Base-by-base conservation (phyloP, 2,329 filamentous ascomycete species). In the Plenodomus biglobosus region DNA sequence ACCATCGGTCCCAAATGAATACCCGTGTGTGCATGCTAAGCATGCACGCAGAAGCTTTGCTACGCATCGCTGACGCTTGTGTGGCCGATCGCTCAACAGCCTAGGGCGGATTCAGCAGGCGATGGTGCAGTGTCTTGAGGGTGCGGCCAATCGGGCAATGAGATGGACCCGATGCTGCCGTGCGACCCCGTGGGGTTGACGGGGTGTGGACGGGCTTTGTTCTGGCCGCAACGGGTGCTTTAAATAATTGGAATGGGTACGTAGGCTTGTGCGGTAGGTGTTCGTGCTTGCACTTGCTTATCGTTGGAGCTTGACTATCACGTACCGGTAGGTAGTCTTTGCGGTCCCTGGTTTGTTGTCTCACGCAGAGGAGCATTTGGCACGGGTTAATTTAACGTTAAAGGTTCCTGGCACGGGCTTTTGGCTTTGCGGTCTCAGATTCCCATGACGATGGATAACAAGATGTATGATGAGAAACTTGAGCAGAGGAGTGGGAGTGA, bases 401-500 rank as follows among this genome's bases (percentile, higher is more conserved):
- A n/a, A n/a, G n/a, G n/a, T n/a, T n/a, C n/a, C n/a, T n/a, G n/a
- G n/a, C n/a, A n/a, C n/a, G n/a, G n/a, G n/a, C 18, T 21, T 8
- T 19, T 8, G 20, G 35, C 6, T 1, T 17, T 42, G 21, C 27
- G 27, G 27, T 32, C 11, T 24, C 22, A 24, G n/a, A n/a, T n/a
- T n/a, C n/a, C 17, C 18, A 27, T 16, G 32, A 37, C 38, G 1
- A 52, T 56, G 55, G 50, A 43, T 7, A 54, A 54, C 7, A 62
- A 66, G 45, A 59, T 61, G 60, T 50, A 53, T 6, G 59, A 67
- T 16, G 65, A 68, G 38, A 64, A 63, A 46, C 39, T 56, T 16
- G 65, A 66, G 44, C 40, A 46, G 5, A 42, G 42, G 21, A 57
- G 52, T 40, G 50, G 40, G 18, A 52, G 50, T 15, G 39, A 40